Conservation (phyloP, 2,329 filamentous ascomycete species). For the Fusarium irregulare region DNA sequence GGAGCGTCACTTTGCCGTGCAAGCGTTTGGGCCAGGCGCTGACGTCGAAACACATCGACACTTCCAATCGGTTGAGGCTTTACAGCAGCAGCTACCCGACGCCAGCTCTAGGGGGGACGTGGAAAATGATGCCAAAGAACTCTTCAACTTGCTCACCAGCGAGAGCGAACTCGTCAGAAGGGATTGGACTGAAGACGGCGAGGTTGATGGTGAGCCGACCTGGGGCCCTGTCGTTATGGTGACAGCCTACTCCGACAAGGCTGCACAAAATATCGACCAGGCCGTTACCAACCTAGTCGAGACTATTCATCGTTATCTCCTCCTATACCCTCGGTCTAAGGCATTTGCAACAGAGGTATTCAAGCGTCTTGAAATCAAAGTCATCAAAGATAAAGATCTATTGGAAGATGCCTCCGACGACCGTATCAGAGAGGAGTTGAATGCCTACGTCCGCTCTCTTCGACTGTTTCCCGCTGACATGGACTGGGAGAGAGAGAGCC, state of each 20-base stretch:
- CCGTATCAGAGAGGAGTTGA: slow-evolving; percentile 30
- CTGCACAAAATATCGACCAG: slow-evolving; percentile 1
- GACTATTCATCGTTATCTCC: slow-evolving; percentile 7
- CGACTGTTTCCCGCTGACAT: not conserved
- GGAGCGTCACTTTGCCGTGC: slow-evolving; percentile 4
- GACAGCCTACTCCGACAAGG: slow-evolving; percentile 18
- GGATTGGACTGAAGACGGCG: not conserved
- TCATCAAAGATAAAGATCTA: slow-evolving; percentile 3
- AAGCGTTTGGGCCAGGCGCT: slow-evolving; percentile 10
- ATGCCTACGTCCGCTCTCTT: slow-evolving; percentile 8
- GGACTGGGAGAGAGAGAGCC: not conserved
- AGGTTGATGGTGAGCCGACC: slow-evolving; percentile 5
- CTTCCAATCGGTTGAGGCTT: not conserved
- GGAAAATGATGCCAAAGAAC: not conserved
- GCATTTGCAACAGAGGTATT: slow-evolving; percentile 2
- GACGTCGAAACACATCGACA: not conserved
- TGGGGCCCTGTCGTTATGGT: slow-evolving; percentile 18
- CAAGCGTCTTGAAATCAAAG: slow-evolving; percentile 11
- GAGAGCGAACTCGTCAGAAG: not conserved
- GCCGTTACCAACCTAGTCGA: slow-evolving; percentile 11
- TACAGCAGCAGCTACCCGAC: slow-evolving; percentile 1
- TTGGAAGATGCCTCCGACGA: slow-evolving; percentile 25
- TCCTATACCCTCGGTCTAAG: not conserved
- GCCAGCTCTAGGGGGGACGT: not conserved
- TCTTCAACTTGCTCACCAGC: not conserved